Evolutionary conservation across 2,329 filamentous ascomycete species (phyloP), one percentile per base, ranked within the genome.

Genomic region (Ramichloridium luteum): DNA sequence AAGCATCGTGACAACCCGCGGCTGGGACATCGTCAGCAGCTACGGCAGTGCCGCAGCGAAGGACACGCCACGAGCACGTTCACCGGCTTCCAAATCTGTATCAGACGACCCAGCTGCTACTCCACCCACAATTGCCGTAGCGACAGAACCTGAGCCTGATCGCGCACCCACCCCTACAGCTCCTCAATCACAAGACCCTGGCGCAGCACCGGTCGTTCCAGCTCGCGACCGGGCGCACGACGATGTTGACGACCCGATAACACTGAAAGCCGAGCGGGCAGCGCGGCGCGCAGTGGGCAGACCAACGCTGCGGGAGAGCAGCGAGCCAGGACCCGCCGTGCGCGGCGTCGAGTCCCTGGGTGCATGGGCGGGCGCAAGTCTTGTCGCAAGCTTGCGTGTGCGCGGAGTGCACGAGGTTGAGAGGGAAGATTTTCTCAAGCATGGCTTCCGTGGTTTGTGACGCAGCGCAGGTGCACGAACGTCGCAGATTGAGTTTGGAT

Each of bases 11-110:
- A 63, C 74, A 11, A 61, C 67, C 27, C 65, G 75, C 39, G 81
- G 83, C 5, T 96, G 88, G 84, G 75, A 82, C 44, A 66, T 72
- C 0, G 74, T 93, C 2, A 67, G 69, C 26, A 84, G 79, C 20
- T 80, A 78, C 44, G 77, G 69, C 1, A 69, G 74, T 13, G 49
- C 49, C 14, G 41, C 38, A n/a, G 39, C 37, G 3, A 47, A 46
- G 16, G 38, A 33, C 15, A n/a, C n/a, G n/a, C n/a, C n/a, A n/a
- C n/a, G n/a, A n/a, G n/a, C n/a, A n/a, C n/a, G n/a, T n/a, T n/a
- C n/a, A n/a, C n/a, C n/a, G n/a, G n/a, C n/a, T n/a, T n/a, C n/a
- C n/a, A n/a, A n/a, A n/a, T n/a, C n/a, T n/a, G n/a, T n/a, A n/a
- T n/a, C n/a, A n/a, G n/a, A n/a, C n/a, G n/a, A n/a, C n/a, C n/a